Base-by-base conservation (phyloP, 2,329 filamentous ascomycete genomes). In the Monascus ruber region DNA sequence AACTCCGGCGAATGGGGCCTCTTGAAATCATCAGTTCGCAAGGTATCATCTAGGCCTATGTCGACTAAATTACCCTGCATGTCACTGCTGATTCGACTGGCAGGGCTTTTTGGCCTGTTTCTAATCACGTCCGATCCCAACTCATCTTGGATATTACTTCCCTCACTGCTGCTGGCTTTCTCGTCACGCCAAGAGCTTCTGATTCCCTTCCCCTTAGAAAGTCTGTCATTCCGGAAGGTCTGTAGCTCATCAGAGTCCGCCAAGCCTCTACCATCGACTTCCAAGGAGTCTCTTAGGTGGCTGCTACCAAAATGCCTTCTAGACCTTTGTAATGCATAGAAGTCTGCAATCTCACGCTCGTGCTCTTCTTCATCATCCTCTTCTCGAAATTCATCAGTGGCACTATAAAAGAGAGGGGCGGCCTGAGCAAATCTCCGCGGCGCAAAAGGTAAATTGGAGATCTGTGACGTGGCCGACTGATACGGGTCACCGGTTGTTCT, bases 351-450 rank as follows among this genome's bases (percentile, higher is more conserved):
- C 56, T 96, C 89, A 39, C 87, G 72, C 52, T 93, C 85, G 52
- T 85, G 81, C 62, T 94, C 87, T 52, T 85, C 83, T 58, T 91
- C 88, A 45, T 96, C 89, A 47, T 95, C 88, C 55, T 93, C 85
- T 62, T 95, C 88, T 45, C 83, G 79, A 47, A 93, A 91, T 55
- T 93, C 86, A 59, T 94, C 87, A 10, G 87, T 77, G 4, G 85
- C 81, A 55, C 86, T 94, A 63, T 91, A 87, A 62, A 98, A 96
- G n/a, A 98, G 71, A 40, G 91, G 91, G 6, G 89, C 88, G 49
- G 87, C 84, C 42, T 85, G 81, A 34, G 77, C 72, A 4, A 82
- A 76, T 44, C 83, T 79, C 37, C 87, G 76, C 7, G 85, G 86
- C 26, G 82, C 78, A 58, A 94, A 94, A 26, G 79, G 81, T 45